Base-by-base conservation (phyloP, 441 rosid genomes). In the Erodium moschatum region DNA sequence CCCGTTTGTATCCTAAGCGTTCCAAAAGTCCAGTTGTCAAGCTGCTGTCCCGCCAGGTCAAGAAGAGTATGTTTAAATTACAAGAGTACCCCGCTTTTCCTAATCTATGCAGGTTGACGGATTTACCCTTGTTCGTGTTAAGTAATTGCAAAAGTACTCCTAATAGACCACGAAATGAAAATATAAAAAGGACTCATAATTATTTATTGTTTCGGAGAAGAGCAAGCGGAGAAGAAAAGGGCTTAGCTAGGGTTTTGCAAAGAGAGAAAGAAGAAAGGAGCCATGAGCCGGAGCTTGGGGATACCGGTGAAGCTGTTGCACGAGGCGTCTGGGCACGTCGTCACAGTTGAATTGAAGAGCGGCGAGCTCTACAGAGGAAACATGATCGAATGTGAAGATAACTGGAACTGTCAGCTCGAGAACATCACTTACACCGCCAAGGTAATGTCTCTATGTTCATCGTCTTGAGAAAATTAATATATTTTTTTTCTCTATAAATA, bases 401-500 rank as follows among this genome's bases (percentile, higher is more conserved):
- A 75, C 74, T 75, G 78, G 74, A 75, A 71, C 65, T 75, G 74
- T 74, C 78, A 75, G 62, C 78, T 75, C 62, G 78, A 75, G 72
- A 75, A 56, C 70, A 75, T 75, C 72, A 75, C 75, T 44, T 75
- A 67, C 69, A 75, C 78, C 20, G 74, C 78, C 16, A 75, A 71
- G 72, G 78, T 75, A 46, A 5, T 50, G 18, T 3, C 56, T 50
- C 56, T 48, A 4, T 48, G 2, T 50, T 50, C 58, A n/a, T 50
- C 58, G 8, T 50, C 54, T 13, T 15, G 6, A 48, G 18, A 48
- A n/a, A 16, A 48, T 15, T 9, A 9, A 35, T 35, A 8, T 29
- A 1, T 1, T 35, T 33, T 33, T 1, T 33, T 33, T 33, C 2
- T 24, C 29, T 24, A 1, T 24, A 2, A 24, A 24, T 24, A 24